Conservation (phyloP, 208 protist genomes). For the Leishmania gerbilli region DNA sequence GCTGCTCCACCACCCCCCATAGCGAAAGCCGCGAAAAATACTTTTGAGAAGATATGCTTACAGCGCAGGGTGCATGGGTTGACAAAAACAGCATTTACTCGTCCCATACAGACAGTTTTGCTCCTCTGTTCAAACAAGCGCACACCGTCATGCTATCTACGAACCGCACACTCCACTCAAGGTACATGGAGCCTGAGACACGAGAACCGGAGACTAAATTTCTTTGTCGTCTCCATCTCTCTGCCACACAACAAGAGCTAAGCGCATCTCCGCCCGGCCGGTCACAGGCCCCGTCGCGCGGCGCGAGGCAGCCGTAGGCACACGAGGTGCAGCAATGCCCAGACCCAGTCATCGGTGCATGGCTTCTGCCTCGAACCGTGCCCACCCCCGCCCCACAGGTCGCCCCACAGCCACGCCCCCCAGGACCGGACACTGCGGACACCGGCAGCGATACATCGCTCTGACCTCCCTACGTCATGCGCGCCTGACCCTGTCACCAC, state of each 20-base stretch:
- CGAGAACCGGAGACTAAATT: background rate
- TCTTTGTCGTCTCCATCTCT: background rate
- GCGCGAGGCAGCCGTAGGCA: background rate
- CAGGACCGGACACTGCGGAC: background rate
- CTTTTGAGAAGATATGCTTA: background rate
- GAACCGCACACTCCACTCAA: background rate
- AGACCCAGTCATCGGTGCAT: background rate
- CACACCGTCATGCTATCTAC: background rate
- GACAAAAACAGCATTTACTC: background rate
- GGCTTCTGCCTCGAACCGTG: background rate
- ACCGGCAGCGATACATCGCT: background rate
- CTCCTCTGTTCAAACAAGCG: background rate
- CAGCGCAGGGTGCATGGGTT: background rate
- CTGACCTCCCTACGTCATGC: background rate
- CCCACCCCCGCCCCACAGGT: background rate
- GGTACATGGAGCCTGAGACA: background rate
- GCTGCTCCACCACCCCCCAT: background rate
- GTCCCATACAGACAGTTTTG: background rate
- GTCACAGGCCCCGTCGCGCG: background rate
- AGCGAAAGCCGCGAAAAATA: background rate
- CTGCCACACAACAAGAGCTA: background rate
- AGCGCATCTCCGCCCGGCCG: background rate
- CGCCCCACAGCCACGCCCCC: background rate
- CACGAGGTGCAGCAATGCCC: background rate
- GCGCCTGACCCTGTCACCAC: background rate